Conservation (phyloP, 1,139 yeast species). For the Meyerozyma athensensis region DNA sequence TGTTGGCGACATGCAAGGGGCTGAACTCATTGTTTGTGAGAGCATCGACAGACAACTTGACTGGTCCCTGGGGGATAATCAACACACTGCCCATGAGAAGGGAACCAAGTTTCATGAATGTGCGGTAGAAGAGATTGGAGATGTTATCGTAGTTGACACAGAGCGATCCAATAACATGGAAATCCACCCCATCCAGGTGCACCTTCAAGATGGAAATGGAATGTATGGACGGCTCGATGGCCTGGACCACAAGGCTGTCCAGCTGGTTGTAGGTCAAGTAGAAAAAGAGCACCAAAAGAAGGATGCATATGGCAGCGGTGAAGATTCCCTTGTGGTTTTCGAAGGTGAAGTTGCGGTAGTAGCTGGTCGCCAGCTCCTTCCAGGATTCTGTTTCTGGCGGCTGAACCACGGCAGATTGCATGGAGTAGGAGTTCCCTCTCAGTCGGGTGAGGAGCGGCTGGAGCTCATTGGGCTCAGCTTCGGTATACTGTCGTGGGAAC, state of each 20-base stretch:
- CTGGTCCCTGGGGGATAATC: conserved; percentile 19
- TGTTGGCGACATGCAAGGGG: conserved; percentile 22
- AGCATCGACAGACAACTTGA: conserved; percentile 18
- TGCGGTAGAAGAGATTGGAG: conserved; percentile 17
- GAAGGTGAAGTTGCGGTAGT: not conserved
- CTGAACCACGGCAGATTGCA: not conserved
- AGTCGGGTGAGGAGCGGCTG: conserved; percentile 3
- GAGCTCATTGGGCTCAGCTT: not conserved
- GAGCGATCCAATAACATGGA: conserved; percentile 22
- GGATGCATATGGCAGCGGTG: not conserved
- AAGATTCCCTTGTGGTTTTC: not conserved
- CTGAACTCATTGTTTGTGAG: conserved; percentile 6
- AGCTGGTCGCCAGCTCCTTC: not conserved
- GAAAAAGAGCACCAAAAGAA: not conserved
- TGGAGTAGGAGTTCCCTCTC: not conserved
- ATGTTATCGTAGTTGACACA: conserved; percentile 23
- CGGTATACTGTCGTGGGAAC: not conserved
- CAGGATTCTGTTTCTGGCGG: not conserved
- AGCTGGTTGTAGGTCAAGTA: conserved; percentile 3
- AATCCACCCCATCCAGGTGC: conserved; percentile 20
- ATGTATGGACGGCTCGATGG: conserved; percentile 7
- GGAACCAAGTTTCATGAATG: conserved; percentile 18
- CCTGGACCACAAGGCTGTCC: conserved; percentile 8
- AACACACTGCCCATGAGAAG: conserved; percentile 20
- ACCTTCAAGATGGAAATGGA: conserved; percentile 11